A percentile compares a stretch with the other conserved stretches of the same genome.
Evolutionary conservation across 306 rosid genomes (phyloP).

Genomic region (Quercus engelmannii): DNA sequence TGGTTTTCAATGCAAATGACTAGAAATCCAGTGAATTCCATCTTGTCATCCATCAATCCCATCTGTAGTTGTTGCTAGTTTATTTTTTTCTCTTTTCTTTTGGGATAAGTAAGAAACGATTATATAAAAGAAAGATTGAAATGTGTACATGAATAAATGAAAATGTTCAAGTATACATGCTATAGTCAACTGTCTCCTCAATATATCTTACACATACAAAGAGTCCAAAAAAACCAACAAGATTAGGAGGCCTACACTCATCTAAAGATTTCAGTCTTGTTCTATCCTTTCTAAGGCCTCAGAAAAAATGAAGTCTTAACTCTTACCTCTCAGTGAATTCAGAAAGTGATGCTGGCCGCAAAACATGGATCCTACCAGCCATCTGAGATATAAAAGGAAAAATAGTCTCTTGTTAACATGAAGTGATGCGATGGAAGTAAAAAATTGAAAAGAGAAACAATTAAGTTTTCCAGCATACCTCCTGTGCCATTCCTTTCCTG

Average conservation of each 20-base stretch:
- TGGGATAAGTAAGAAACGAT: no score
- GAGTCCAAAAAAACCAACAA: no score
- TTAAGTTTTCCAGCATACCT: slow-evolving; percentile 43
- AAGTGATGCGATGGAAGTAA: neutral
- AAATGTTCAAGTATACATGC: no score
- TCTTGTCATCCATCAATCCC: no score
- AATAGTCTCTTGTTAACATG: slow-evolving; percentile 9
- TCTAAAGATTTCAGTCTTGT: neutral
- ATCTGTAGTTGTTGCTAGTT: no score
- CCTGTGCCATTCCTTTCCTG: slow-evolving; percentile 76
- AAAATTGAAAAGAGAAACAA: neutral
- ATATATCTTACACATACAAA: no score
- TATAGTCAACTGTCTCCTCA: no score
- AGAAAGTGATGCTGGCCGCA: slow-evolving; percentile 74
- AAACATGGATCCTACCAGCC: slow-evolving; percentile 84
- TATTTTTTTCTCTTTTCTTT: no score
- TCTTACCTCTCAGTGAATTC: slow-evolving; percentile 88
- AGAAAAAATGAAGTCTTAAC: slow-evolving; percentile 34
- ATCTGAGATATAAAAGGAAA: slow-evolving; percentile 45
- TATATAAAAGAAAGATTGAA: no score
- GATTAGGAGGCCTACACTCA: neutral
- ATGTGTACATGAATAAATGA: no score
- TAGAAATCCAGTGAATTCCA: no score
- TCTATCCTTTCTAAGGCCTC: neutral
- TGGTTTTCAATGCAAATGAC: no score